Percentiles rank a stretch among this genome's conserved stretches.
Conservation (phyloP, 805 yeast species). For the Schwanniomyces yamadae region DNA sequence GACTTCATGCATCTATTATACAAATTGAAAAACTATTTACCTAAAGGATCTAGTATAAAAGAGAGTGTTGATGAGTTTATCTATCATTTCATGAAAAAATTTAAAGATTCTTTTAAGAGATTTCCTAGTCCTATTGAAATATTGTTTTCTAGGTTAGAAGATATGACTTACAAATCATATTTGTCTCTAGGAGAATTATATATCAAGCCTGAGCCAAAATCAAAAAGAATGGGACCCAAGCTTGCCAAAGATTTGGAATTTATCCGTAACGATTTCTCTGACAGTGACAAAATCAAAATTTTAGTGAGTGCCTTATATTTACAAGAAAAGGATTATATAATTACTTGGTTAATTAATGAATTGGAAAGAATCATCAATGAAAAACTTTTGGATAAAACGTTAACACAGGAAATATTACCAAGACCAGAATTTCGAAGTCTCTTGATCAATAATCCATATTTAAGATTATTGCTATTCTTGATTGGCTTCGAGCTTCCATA, state of each 20-base stretch:
- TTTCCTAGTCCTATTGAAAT: constrained; percentile 64
- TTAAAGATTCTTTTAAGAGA: constrained; percentile 46
- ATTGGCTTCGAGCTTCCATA: constrained; percentile 48
- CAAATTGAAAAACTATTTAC: constrained; percentile 47
- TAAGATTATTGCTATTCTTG: constrained; percentile 46
- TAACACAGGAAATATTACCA: constrained; percentile 11
- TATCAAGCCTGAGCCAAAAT: constrained; percentile 18
- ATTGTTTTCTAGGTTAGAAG: constrained; percentile 59
- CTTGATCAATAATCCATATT: constrained; percentile 46
- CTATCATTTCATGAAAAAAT: constrained; percentile 60
- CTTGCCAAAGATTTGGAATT: constrained; percentile 38
- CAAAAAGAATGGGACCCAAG: constrained; percentile 20
- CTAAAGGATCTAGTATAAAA: constrained; percentile 45
- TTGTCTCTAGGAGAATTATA: constrained; percentile 59
- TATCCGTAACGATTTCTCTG: constrained; percentile 23
- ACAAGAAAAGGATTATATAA: constrained; percentile 39
- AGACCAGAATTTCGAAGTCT: constrained; percentile 21
- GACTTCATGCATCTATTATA: constrained; percentile 70
- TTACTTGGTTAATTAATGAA: constrained; percentile 45
- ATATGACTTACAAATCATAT: constrained; percentile 46
- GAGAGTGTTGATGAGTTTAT: constrained; percentile 65
- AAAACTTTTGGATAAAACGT: constrained; percentile 13
- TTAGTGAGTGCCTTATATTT: constrained; percentile 49
- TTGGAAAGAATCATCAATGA: constrained; percentile 29
- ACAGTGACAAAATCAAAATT: constrained; percentile 51